phyloP scores from a whole-genome alignment of 495 filamentous ascomycete species.

The Xylaria grammica region DNA sequence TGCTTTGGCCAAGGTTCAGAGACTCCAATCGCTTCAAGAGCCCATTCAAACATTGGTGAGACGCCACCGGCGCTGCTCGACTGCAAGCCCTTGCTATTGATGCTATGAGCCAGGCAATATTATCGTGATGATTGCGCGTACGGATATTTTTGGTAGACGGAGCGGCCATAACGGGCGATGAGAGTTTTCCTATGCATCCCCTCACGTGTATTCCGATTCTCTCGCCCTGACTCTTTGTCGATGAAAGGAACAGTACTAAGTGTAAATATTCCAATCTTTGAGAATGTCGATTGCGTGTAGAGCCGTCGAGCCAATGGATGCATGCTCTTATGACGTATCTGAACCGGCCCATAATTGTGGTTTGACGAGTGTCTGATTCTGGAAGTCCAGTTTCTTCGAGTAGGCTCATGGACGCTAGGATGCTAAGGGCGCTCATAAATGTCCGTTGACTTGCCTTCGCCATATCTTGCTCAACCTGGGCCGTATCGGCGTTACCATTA shows the following conservation, averaged over 20 bases:
- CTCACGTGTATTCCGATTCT: slow-evolving; percentile 19
- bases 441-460: slow-evolving; percentile 33
- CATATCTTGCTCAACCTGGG: slow-evolving; percentile 31
- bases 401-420: slow-evolving; percentile 39
- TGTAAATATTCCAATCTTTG: slow-evolving; percentile 28
- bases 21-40: slow-evolving; percentile 32
- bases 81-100: slow-evolving; percentile 43
- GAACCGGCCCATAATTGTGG: slow-evolving; percentile 29
- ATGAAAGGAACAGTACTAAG: slow-evolving; percentile 34
- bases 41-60: slow-evolving; percentile 41
- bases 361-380: slow-evolving; percentile 28
- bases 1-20: slow-evolving; percentile 25
- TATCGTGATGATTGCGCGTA: slow-evolving; percentile 29
- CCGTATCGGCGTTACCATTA: slow-evolving; percentile 11
- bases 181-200: slow-evolving; percentile 27
- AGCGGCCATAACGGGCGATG: slow-evolving; percentile 12
- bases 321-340: slow-evolving; percentile 29
- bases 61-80: slow-evolving; percentile 36
- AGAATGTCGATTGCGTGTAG: slow-evolving; percentile 5
- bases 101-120: slow-evolving; percentile 38
- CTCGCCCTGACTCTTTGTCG: slow-evolving; percentile 19
- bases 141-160: slow-evolving; percentile 23
- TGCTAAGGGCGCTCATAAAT: slow-evolving; percentile 42
- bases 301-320: slow-evolving; percentile 22
- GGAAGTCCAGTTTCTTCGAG: slow-evolving; percentile 35